Base-by-base conservation (phyloP, 495 filamentous ascomycete species). In the Hypoxylon fuscum region DNA sequence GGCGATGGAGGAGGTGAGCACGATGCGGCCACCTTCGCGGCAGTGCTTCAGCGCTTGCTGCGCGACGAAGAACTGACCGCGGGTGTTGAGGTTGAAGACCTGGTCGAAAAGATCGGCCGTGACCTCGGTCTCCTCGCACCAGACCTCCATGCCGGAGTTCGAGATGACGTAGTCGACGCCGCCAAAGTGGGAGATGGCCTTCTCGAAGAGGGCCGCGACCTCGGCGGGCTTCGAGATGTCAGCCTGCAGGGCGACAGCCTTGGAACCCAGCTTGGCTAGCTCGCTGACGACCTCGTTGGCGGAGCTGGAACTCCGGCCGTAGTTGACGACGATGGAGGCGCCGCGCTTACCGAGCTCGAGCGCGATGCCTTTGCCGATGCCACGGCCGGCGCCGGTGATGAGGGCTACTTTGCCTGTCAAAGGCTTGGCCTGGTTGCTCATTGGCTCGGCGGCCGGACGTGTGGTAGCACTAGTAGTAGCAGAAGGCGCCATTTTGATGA, bases 11-110 rank as follows among this genome's bases (percentile, higher is more conserved):
- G 83, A 83, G 76, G 82, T 88, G 7, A 88, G 72, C 61, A 88
- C 83, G 68, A 88, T 80, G 64, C 86, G 80, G 47, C 86, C 87
- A 38, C 84, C 85, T 37, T 84, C 77, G 59, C 76, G 74, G 69
- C 86, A 77, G 72, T 88, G 77, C 74, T 82, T 83, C 72, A 86
- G 86, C 5, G 83, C 88, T 74, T 88, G 81, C 70, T 87, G 84
- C 49, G 86, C 87, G 42, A 91, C 87, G 77, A 93, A 92, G 82
- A 93, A 93, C 74, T 94, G 91, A 1, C 85, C 91, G 1, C 89
- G 84, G 3, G 84, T 84, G 77, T 96, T 96, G 55, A 93, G 74
- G 73, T 84, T 85, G 78, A 94, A 91, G 50, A 93, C 86, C 35
- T 82, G 79, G 74, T 94, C 90, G 79, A 88, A 93, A 64, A 89